Evolutionary conservation across 1,139 yeast species (phyloP), one percentile per base, ranked within the genome.

Genomic region (Zygoascus hellenicus): DNA sequence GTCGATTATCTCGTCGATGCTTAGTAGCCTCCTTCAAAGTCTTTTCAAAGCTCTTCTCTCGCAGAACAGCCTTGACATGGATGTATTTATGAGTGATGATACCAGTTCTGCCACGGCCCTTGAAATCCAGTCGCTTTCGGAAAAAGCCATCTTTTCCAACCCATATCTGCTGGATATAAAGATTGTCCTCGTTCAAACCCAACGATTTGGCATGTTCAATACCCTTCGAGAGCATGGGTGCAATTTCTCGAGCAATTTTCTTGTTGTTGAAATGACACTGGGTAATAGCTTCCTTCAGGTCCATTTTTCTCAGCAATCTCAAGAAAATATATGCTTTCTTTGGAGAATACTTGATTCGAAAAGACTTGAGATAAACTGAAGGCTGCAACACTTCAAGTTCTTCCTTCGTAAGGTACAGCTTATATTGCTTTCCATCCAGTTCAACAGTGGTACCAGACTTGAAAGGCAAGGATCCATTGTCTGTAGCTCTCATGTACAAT

Each of bases 71-170:
- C 67, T 84, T 81, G 43, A 90, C 79, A 64, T 92, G 96, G 48
- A 88, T 78, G 64, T 77, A 83, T 54, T 84, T 80, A 63, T 87
- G 95, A 38, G 75, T 76, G 46, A 86, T 77, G 46, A 85, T 68
- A 62, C 97, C 97, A 35, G 78, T 74, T 66, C 96, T 79, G 54
- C 97, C 97, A 71, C 97, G 81, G 53, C 94, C 96, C 70, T 88
- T 89, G 61, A 77, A 75, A 57, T 90, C 96, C n/a, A 81, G 67
- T 64, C 94, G 77, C 65, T 78, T 83, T 44, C 64, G 63, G 81
- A 85, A 80, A 46, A 67, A 61, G 13, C 96, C 96, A 64, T 90
- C 97, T 52, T 88, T 81, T 42, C 97, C 97, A 28, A 81, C 82
- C 97, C 97, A 92, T 54, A 89, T 79, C 61, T 86, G 86, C 45